Percentiles rank a stretch among this genome's conserved stretches.
phyloP scores from a whole-genome alignment of 495 filamentous ascomycete genomes.

The Penicillium bialowiezense region DNA sequence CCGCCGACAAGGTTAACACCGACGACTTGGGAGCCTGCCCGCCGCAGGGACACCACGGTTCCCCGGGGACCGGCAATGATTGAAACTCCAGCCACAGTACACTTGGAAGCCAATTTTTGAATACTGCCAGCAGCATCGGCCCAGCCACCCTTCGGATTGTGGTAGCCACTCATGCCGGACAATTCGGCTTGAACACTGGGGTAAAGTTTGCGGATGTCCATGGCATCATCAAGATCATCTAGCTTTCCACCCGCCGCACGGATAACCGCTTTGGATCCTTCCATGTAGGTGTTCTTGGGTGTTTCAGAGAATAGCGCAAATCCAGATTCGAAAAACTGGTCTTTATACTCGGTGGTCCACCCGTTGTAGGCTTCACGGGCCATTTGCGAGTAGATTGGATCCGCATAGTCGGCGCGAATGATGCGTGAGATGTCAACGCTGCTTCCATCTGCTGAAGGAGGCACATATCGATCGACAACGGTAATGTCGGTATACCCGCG shows the following conservation, averaged over 20 bases:
- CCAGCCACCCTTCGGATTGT: conserved; percentile 68
- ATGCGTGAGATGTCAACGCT: conserved; percentile 61
- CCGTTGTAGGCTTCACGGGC: conserved; percentile 53
- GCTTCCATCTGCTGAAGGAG: conserved; percentile 52
- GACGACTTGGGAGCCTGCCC: conserved; percentile 4
- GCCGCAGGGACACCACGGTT: conserved; percentile 12
- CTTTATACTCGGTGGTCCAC: conserved; percentile 43
- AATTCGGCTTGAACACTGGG: conserved; percentile 1
- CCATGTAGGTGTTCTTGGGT: conserved; percentile 21
- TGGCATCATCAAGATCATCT: conserved; percentile 6
- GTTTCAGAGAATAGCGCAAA: conserved; percentile 4
- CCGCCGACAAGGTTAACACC: conserved; percentile 32
- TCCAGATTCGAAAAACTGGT: conserved; percentile 1
- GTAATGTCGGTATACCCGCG: conserved; percentile 18
- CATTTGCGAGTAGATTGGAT: conserved; percentile 58
- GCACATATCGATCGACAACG: conserved; percentile 54
- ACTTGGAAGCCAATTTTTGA: conserved; percentile 45
- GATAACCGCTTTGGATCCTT: conserved; percentile 7
- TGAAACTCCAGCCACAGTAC: conserved; percentile 17
- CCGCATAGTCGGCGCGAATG: conserved; percentile 66
- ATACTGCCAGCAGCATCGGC: conserved; percentile 66
- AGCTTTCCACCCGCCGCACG: conserved; percentile 1
- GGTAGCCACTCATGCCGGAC: conserved; percentile 45
- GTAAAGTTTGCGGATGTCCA: conserved; percentile 6
- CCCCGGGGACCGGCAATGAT: conserved; percentile 17